phyloP scores from a whole-genome alignment of 495 filamentous ascomycete genomes.

The Podospora pseudoanserina region DNA sequence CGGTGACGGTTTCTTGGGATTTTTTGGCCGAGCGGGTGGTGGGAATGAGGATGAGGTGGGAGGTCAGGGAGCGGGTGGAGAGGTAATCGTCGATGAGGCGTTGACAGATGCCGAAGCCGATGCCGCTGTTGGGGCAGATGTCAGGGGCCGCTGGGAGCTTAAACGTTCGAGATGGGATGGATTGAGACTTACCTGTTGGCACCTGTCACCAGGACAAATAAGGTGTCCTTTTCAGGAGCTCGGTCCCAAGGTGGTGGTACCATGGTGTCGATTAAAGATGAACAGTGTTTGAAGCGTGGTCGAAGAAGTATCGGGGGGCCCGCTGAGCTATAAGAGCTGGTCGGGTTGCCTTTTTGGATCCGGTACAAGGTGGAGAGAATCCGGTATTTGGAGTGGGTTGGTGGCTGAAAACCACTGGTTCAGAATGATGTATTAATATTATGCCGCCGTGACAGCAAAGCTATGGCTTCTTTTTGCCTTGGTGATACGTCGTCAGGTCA shows the following conservation, averaged over 20 bases:
- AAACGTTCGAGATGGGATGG: background rate
- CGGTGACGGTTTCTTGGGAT: conserved; percentile 53
- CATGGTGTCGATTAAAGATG: conserved; percentile 27
- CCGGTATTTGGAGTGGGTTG: background rate
- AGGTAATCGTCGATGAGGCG: conserved; percentile 93
- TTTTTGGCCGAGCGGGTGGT: conserved; percentile 62
- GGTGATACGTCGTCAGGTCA: background rate
- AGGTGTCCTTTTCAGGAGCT: conserved; percentile 43
- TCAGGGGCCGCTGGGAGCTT: conserved; percentile 14
- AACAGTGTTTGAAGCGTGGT: background rate
- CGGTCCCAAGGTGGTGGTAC: conserved; percentile 50
- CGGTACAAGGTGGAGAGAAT: background rate
- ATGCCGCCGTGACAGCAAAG: background rate
- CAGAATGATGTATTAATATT: background rate
- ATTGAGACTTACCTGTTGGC: conserved; percentile 60
- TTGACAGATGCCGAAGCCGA: conserved; percentile 80
- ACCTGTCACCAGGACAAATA: conserved; percentile 63
- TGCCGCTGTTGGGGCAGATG: conserved; percentile 57
- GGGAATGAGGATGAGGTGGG: conserved; percentile 62
- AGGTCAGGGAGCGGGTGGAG: conserved; percentile 54
- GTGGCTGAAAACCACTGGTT: background rate
- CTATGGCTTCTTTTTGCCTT: no score
- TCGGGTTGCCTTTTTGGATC: background rate
- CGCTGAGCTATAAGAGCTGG: background rate
- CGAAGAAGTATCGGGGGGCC: background rate